Evolutionary conservation across 1,139 yeast species (phyloP).

Genomic region (Kazachstania sp.): DNA sequence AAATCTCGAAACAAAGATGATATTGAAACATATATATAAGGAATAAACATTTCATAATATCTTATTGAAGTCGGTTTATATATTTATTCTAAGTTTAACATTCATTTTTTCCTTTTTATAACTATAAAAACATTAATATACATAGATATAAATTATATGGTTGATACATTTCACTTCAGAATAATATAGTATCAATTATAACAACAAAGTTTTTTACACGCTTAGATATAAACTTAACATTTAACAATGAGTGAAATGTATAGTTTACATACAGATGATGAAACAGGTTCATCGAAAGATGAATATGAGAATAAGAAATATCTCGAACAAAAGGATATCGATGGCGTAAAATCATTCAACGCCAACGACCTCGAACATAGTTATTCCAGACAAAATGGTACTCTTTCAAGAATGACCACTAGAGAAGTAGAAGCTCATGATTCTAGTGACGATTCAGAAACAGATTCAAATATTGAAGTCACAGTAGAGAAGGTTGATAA

Average conservation of each 20-base stretch:
- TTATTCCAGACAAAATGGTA: conserved; percentile 22
- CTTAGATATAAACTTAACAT: too few relatives aligned
- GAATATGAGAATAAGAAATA: background rate
- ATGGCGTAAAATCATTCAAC: background rate
- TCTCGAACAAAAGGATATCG: background rate
- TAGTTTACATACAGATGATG: conserved; percentile 7
- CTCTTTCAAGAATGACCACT: conserved; percentile 15
- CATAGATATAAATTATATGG: too few relatives aligned
- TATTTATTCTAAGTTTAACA: background rate
- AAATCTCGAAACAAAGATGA: background rate
- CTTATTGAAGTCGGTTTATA: background rate
- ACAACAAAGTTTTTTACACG: background rate
- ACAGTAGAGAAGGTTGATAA: conserved; percentile 1
- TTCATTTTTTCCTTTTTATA: background rate
- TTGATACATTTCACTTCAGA: background rate
- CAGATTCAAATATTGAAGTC: conserved; percentile 7
- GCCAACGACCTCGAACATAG: background rate
- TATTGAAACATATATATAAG: background rate
- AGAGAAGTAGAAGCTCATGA: conserved; percentile 11
- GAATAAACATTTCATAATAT: background rate
- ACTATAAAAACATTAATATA: too few relatives aligned
- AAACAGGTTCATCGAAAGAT: background rate
- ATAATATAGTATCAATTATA: background rate
- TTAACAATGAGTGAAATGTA: conserved; percentile 3
- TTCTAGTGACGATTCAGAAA: conserved; percentile 2